Base-by-base conservation (phyloP, 495 filamentous ascomycete genomes). In the Xylaria cubensis region DNA sequence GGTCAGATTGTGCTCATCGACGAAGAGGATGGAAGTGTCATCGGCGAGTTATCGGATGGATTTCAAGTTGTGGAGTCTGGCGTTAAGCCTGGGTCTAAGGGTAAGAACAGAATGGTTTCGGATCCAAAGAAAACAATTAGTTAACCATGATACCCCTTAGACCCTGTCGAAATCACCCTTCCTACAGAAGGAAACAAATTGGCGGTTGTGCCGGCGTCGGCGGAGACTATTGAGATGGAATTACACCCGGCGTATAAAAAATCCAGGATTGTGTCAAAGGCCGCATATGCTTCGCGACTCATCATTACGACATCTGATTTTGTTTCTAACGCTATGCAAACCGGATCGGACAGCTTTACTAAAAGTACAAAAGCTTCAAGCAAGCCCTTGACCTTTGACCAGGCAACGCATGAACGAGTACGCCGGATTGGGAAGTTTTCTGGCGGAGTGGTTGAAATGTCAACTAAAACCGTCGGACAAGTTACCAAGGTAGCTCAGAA, bases 1-100 rank as follows among this genome's bases (percentile, higher is more conserved):
- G 93, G 93, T 8, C 91, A 93, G 77, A 95, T 99, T 71, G 96
- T 98, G n/a, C 85, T 99, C 3, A 84, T 98, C 36, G 93, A 99
- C 71, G 96, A 99, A 77, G 95, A 98, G 73, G 91, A 99, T 85
- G 96, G 94, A 62, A 95, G 92, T 79, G 92, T 98, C 6, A 94
- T 99, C 21, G 97, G 96, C 39, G 96, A 98, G 78, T 85, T 99
- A 70, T 86, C 90, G 34, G 93, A 95, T 55, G 93, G 91, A 9
- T 95, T 94, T 75, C 83, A 94, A 58, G 85, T 97, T 39, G 86
- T 94, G 24, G 96, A 96, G 74, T 82, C 88, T 51, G 86, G 85
- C 61, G 85, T 99, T 65, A 88, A 92, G 73, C 89, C 90, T 34
- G 96, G 96, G 44, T 95, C 92, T 29, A 98, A 99, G 84, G 92